Evolutionary conservation across 805 yeast species (phyloP).

Genomic region (Groenewaldozyma tartarivorans): DNA sequence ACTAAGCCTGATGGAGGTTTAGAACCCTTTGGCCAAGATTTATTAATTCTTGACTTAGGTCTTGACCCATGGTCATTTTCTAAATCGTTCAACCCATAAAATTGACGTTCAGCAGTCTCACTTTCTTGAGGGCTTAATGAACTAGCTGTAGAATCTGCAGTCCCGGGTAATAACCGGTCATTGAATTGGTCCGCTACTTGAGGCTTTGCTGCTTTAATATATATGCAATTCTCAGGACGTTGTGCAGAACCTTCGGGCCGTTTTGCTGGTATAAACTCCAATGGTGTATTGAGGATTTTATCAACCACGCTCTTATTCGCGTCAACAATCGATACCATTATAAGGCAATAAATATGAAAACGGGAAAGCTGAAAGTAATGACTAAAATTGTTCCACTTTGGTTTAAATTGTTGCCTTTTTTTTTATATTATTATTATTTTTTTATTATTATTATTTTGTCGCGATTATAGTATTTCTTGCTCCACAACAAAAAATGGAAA

Average conservation of each 20-base stretch:
- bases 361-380: too few relatives aligned
- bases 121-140: constrained; percentile 4
- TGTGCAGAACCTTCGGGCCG: constrained; percentile 39
- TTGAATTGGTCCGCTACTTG: too few relatives aligned
- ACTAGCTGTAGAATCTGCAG: not conserved
- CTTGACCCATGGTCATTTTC: constrained; percentile 56
- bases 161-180: not conserved
- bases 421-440: too few relatives aligned
- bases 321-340: constrained; percentile 2
- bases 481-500: too few relatives aligned
- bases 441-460: too few relatives aligned
- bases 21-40: constrained; percentile 45
- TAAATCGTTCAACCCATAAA: constrained; percentile 51
- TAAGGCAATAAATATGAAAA: too few relatives aligned
- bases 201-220: constrained; percentile 22
- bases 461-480: too few relatives aligned
- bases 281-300: constrained; percentile 13
- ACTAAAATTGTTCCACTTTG: too few relatives aligned
- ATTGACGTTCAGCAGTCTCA: constrained; percentile 25
- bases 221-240: constrained; percentile 42
- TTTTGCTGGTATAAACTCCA: constrained; percentile 50
- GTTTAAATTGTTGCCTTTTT: too few relatives aligned
- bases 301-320: constrained; percentile 8
- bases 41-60: constrained; percentile 40
- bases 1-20: constrained; percentile 59